Percentiles rank a stretch among this genome's conserved stretches.
phyloP scores from a whole-genome alignment of 2,329 filamentous ascomycete genomes.

The Scolecobasidium constrictum region DNA sequence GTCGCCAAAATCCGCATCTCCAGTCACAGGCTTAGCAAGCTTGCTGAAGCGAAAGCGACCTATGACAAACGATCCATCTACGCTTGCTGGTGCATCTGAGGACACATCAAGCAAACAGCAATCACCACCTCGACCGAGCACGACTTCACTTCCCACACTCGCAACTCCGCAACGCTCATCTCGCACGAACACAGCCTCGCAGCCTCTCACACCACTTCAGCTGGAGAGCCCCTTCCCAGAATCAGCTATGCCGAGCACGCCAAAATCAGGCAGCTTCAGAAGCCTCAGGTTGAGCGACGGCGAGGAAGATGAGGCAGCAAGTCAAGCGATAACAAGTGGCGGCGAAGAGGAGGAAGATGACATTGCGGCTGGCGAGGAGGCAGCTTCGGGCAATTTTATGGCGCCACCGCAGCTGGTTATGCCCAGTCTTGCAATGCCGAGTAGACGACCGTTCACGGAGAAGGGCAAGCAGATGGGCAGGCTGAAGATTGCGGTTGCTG shows the following conservation, averaged over 20 bases:
- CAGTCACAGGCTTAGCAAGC: too few relatives aligned
- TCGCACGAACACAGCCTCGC: constrained; percentile 14
- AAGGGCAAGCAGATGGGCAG: constrained; percentile 73
- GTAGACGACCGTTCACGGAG: constrained; percentile 80
- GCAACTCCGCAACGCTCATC: constrained; percentile 1
- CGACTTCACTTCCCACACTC: not conserved
- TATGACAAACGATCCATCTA: too few relatives aligned
- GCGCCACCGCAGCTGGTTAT: constrained; percentile 75
- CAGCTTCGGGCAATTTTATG: constrained; percentile 21
- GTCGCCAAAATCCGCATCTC: too few relatives aligned
- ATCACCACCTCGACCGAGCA: not conserved
- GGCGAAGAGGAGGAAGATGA: constrained; percentile 43
- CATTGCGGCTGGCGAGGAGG: constrained; percentile 25
- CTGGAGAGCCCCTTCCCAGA: constrained; percentile 33
- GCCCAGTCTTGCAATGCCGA: constrained; percentile 89
- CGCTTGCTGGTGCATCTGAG: too few relatives aligned
- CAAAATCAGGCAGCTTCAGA: constrained; percentile 47
- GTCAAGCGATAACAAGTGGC: constrained; percentile 39
- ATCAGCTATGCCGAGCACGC: constrained; percentile 45
- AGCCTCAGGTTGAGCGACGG: constrained; percentile 50
- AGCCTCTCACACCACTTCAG: constrained; percentile 36
- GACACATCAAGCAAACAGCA: constrained; percentile 11
- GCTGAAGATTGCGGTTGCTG: constrained; percentile 80
- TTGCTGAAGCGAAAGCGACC: too few relatives aligned
- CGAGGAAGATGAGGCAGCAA: constrained; percentile 44